A percentile compares a stretch with the other conserved stretches of the same genome.
phyloP scores from a whole-genome alignment of 1,284 basidiomycete genomes.

The Cryptococcus sp. region DNA sequence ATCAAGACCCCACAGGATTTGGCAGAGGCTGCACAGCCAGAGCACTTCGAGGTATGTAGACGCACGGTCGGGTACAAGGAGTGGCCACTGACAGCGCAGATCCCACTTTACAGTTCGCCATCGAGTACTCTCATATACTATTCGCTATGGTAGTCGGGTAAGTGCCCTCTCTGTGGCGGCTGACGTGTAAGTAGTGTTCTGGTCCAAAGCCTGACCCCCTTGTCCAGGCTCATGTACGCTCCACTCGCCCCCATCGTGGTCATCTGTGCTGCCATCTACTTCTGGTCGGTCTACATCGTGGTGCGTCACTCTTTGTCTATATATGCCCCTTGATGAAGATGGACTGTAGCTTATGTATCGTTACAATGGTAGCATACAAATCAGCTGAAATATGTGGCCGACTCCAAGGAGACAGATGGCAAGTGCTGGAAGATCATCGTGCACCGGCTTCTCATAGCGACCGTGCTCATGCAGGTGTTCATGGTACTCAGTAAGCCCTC shows the following conservation, averaged over 20 bases:
- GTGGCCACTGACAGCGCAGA: neutral
- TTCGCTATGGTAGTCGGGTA: slow-evolving; percentile 39
- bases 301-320: slow-evolving; percentile 14
- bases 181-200: too few relatives aligned
- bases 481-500: slow-evolving; percentile 34
- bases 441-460: slow-evolving; percentile 28
- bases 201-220: neutral
- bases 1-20: slow-evolving; percentile 17
- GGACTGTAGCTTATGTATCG: neutral
- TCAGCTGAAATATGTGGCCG: slow-evolving; percentile 32
- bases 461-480: slow-evolving; percentile 34
- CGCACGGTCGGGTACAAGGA: neutral
- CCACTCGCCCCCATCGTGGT: slow-evolving; percentile 37
- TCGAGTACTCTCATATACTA: slow-evolving; percentile 35
- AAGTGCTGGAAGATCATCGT: slow-evolving; percentile 33
- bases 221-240: slow-evolving; percentile 25
- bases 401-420: slow-evolving; percentile 38
- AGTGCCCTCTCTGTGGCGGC: slow-evolving; percentile 2
- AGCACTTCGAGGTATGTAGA: slow-evolving; percentile 26
- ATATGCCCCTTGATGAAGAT: neutral
- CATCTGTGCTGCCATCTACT: slow-evolving; percentile 33
- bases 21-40: slow-evolving; percentile 19
- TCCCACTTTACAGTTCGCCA: slow-evolving; percentile 18
- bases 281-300: slow-evolving; percentile 35
- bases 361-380: slow-evolving; percentile 21